Conservation (phyloP, 768 basidiomycete genomes). For the Symmetrospora coprosmae region DNA sequence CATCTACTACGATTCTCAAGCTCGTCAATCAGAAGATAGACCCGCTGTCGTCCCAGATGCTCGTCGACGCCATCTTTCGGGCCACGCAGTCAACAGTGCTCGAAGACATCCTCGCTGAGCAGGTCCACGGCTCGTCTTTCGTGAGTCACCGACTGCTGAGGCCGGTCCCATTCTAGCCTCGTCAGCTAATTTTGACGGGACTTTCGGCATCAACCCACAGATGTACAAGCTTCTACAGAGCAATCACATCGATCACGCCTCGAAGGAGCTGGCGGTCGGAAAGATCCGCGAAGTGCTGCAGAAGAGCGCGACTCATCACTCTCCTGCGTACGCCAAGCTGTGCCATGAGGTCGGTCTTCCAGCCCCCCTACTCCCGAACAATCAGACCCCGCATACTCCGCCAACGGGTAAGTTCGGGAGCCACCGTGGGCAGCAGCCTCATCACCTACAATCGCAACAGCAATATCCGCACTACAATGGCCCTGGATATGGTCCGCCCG, state of each 20-base stretch:
- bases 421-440: neutral
- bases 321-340: constrained; percentile 16
- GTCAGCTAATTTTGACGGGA: no score
- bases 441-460: neutral
- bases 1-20: constrained; percentile 81
- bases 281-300: constrained; percentile 1
- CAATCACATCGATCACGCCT: neutral
- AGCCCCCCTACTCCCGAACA: neutral
- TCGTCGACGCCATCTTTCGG: constrained; percentile 80
- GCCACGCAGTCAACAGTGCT: constrained; percentile 78
- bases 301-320: constrained; percentile 5
- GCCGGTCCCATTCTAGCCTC: no score
- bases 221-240: constrained; percentile 14
- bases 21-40: constrained; percentile 96
- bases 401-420: neutral
- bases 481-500: neutral
- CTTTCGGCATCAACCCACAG: no score
- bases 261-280: neutral
- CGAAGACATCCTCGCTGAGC: constrained; percentile 85
- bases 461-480: no score
- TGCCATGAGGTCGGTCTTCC: constrained; percentile 14
- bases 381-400: neutral
- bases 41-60: constrained; percentile 66
- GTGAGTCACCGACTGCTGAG: no score
- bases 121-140: constrained; percentile 46